These are phyloP conservation scores for Candida boidinii DNA, from an alignment of 805 yeast species.

Conservation along the genomic window DNA sequence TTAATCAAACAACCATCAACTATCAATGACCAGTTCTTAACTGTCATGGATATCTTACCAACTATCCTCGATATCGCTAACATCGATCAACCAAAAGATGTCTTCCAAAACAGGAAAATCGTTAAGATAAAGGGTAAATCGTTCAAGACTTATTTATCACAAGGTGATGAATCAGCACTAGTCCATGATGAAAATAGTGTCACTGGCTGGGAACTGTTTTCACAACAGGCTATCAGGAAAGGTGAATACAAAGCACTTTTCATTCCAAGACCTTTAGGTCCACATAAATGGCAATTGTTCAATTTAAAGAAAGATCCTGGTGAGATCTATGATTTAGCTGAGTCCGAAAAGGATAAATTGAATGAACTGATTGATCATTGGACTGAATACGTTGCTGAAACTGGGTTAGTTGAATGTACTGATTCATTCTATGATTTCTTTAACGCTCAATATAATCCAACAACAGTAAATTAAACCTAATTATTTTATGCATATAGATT, in stretches of 20 bases:
- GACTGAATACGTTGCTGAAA: slow-evolving; percentile 43
- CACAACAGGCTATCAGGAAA: slow-evolving; percentile 46
- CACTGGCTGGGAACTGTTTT: slow-evolving; percentile 52
- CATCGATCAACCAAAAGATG: slow-evolving; percentile 32
- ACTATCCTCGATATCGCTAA: slow-evolving; percentile 43
- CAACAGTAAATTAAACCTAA: no score
- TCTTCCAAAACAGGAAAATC: slow-evolving; percentile 34
- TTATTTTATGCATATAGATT: no score
- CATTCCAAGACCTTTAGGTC: slow-evolving; percentile 41
- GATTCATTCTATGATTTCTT: slow-evolving; percentile 4
- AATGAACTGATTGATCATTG: slow-evolving; percentile 37
- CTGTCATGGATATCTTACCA: slow-evolving; percentile 56
- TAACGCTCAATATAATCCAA: not conserved
- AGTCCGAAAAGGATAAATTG: slow-evolving; percentile 26
- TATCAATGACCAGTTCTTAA: slow-evolving; percentile 32
- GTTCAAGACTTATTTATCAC: slow-evolving; percentile 33
- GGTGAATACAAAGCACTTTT: slow-evolving; percentile 40
- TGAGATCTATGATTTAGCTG: slow-evolving; percentile 38
- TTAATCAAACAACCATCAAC: slow-evolving; percentile 10
- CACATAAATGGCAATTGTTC: slow-evolving; percentile 42
- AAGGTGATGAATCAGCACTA: slow-evolving; percentile 15
- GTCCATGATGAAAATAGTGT: slow-evolving; percentile 35
- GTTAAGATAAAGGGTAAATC: slow-evolving; percentile 37
- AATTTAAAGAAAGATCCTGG: slow-evolving; percentile 31
- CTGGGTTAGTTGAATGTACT: slow-evolving; percentile 32